Base-by-base conservation (phyloP, 2,329 filamentous ascomycete species). In the Elsinoe perseae region DNA sequence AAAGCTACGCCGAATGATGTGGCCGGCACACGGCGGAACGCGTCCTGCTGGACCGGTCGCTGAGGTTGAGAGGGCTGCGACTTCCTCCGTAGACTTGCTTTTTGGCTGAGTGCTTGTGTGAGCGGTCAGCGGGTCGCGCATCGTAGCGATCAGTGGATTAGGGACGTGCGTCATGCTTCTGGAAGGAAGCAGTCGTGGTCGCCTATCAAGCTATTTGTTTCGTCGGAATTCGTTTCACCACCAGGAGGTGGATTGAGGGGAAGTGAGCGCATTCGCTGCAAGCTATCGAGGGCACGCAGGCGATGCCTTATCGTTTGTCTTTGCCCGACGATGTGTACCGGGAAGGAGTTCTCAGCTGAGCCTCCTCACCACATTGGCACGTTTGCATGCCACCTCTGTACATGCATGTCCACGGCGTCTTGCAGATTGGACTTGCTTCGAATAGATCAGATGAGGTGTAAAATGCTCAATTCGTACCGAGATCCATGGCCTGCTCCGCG, bases 21-120 rank as follows among this genome's bases (percentile, higher is more conserved):
- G 23, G 44, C 44, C 44, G 44, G 44, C 32, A 50, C 44, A 32
- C 44, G 25, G 44, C 44, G 44, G 44, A n/a, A 50, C 27, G 44
- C 16, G 10, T 7, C 3, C 4, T 48, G 43, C 34, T 14, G 34
- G 21, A n/a, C n/a, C n/a, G n/a, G n/a, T n/a, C n/a, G n/a, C 23
- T 44, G 21, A 20, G 42, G 42, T 14, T 25, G 43, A 25, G 23
- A 16, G 27, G 43, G 21, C 21, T 48, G 43, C 4, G 20, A 23
- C 9, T 27, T 25, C n/a, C 14, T 46, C 3, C 3, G 46, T 27
- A 5, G 23, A n/a, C 46, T n/a, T 34, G 21, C 25, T 32, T 34
- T 16, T 34, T 50, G n/a, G n/a, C n/a, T n/a, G n/a, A n/a, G n/a
- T 14, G 38, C 28, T 27, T 50, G 46, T 32, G 46, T 20, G 3